These are phyloP conservation scores for Emmonsiellopsis sp. DNA, from an alignment of 2,329 filamentous ascomycete species.

Conservation along the genomic window DNA sequence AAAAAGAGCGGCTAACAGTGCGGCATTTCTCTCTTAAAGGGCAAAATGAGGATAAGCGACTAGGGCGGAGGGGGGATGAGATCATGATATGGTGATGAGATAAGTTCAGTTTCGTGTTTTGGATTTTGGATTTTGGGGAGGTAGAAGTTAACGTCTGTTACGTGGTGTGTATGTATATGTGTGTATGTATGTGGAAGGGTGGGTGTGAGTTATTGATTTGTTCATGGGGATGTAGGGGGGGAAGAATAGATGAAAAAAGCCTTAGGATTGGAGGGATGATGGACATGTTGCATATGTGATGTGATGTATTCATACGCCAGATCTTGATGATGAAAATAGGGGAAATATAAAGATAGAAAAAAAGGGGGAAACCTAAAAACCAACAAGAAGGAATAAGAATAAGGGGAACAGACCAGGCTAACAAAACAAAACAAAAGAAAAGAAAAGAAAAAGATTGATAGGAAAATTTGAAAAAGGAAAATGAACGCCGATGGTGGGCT, in stretches of 20 bases:
- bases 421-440: neutral
- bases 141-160: too few relatives aligned
- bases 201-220: neutral
- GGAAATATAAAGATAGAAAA: neutral
- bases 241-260: neutral
- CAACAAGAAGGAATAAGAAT: neutral
- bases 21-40: too few relatives aligned
- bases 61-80: too few relatives aligned
- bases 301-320: neutral
- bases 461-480: conserved; percentile 7
- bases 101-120: too few relatives aligned
- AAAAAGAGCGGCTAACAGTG: too few relatives aligned
- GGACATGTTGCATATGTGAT: neutral
- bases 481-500: conserved; percentile 24
- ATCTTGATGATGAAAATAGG: neutral
- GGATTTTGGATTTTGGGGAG: neutral
- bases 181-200: neutral
- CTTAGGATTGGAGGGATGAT: too few relatives aligned
- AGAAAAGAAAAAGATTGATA: conserved; percentile 6
- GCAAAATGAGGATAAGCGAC: too few relatives aligned
- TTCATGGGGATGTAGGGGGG: neutral
- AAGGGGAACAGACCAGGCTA: neutral
- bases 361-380: neutral
- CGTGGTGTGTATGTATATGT: neutral
- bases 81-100: too few relatives aligned